These are phyloP conservation scores for Geotrichum ghanense DNA, from an alignment of 805 yeast genomes.

Conservation along the genomic window DNA sequence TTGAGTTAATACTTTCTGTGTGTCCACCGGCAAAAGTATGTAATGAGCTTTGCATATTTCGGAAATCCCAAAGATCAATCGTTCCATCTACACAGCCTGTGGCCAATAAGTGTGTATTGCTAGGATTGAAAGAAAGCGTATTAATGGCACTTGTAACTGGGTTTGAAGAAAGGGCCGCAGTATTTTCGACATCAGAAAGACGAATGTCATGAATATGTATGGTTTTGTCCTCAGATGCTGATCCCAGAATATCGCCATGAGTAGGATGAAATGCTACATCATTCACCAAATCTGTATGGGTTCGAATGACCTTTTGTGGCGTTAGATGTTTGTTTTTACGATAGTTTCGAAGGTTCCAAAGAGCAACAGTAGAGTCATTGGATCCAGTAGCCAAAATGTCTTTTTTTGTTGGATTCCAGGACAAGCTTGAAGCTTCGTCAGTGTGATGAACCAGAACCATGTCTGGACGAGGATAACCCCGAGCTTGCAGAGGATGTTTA, in stretches of 20 bases:
- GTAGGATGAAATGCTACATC: conserved; percentile 58
- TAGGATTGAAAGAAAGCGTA: conserved; percentile 48
- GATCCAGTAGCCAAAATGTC: conserved; percentile 49
- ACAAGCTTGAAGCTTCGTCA: conserved; percentile 47
- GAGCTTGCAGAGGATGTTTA: conserved; percentile 49
- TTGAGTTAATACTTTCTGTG: conserved; percentile 43
- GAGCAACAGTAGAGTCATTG: conserved; percentile 47
- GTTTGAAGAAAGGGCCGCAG: conserved; percentile 9
- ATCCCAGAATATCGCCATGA: conserved; percentile 50
- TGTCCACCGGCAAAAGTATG: conserved; percentile 31
- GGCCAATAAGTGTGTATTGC: conserved; percentile 45
- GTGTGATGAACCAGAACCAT: conserved; percentile 33
- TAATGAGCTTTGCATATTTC: conserved; percentile 30
- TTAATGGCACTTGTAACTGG: conserved; percentile 34
- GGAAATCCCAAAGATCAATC: conserved; percentile 53
- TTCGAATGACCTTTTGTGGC: conserved; percentile 19
- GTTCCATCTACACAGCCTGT: conserved; percentile 55
- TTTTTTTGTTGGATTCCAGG: conserved; percentile 59
- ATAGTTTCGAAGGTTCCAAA: conserved; percentile 55
- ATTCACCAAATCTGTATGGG: conserved; percentile 46
- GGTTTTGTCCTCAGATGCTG: conserved; percentile 54
- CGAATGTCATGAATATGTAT: conserved; percentile 47
- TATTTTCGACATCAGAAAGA: conserved; percentile 6
- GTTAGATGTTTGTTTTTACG: conserved; percentile 16
- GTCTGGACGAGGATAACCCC: conserved; percentile 36